Base-by-base conservation (phyloP, 192 early-diverging fungal genomes). In the Fimicolochytrium jonesii region DNA sequence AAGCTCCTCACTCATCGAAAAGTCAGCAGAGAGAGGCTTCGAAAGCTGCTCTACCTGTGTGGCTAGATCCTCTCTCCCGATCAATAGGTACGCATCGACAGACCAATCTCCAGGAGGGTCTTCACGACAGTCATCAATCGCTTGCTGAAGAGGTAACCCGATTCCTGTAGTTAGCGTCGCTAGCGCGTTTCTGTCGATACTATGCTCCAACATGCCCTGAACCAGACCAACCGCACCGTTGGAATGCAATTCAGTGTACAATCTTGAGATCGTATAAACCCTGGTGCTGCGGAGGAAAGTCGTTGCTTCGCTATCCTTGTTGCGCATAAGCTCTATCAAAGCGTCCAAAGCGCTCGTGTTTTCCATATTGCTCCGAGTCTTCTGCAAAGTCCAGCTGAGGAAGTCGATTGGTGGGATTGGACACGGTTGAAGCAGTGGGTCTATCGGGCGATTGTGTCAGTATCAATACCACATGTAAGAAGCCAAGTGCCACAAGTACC, bases 111-210 rank as follows among this genome's bases (percentile, higher is more conserved):
- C 53, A 1, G 76, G 62, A 1, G 85, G 83, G 13, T 64, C 54
- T 25, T 56, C 63, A 17, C 78, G 72, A 63, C 78, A 83, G n/a
- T 65, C 61, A 57, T 77, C 67, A 2, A 87, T 49, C 5, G 77
- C 76, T 56, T 84, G 82, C 23, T 59, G 37, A 23, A 87, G 50
- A 29, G 80, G 78, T 4, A 87, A 25, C 4, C 71, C 66, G 20
- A 86, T 67, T 2, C 85, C 84, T 62, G 78, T 53, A 2, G 85
- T 77, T 48, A 86, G 47, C 20, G 62, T 66, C 13, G 85, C 77
- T 17, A 87, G 56, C 29, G 76, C 69, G 5, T 48, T 59, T 7
- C 51, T 29, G 3, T 34, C 70, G 34, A 71, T 79, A 20, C 48
- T 59, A 7, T 57, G 50, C 1, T 55, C 35, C 3, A 66, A 71